Conservation (phyloP, 352 stramenopile species). For the Globisporangium nodosum region DNA sequence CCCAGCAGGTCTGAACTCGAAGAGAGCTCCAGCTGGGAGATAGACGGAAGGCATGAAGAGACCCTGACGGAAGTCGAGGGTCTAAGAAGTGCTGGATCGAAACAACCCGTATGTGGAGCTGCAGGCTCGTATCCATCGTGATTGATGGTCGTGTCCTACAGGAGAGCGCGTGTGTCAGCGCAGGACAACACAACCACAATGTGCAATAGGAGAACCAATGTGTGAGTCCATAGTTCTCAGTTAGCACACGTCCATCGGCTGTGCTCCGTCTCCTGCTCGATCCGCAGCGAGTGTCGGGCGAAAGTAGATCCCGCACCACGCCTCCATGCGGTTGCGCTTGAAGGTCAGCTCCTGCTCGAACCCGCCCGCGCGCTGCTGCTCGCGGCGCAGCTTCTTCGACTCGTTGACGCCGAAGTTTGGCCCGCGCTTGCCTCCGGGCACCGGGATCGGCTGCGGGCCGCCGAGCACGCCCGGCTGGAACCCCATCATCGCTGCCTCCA, state of each 20-base stretch:
- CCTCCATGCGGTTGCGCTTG: constrained; percentile 73
- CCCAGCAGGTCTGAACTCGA: too few species aligned
- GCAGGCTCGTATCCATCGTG: too few species aligned
- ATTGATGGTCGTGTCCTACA: too few species aligned
- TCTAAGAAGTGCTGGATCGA: too few species aligned
- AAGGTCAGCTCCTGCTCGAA: constrained; percentile 77
- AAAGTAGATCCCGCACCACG: constrained; percentile 78
- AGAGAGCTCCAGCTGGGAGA: too few species aligned
- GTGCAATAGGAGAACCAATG: too few species aligned
- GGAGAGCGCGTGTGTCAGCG: too few species aligned
- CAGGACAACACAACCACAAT: too few species aligned
- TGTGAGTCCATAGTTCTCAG: too few species aligned
- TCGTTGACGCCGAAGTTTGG: constrained; percentile 76
- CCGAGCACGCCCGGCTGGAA: constrained; percentile 74
- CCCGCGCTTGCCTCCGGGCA: constrained; percentile 74
- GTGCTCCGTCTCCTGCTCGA: constrained; percentile 11
- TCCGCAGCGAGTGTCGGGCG: constrained; percentile 27
- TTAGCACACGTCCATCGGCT: constrained; percentile 52
- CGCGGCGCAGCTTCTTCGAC: constrained; percentile 68
- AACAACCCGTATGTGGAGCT: too few species aligned
- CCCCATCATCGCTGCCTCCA: constrained; percentile 87
- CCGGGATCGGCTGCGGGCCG: constrained; percentile 66
- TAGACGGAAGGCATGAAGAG: too few species aligned
- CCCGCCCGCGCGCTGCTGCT: constrained; percentile 75
- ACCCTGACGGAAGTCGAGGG: too few species aligned